Evolutionary conservation across 257 asterid genomes (phyloP).

Genomic region (Coffea canephora): DNA sequence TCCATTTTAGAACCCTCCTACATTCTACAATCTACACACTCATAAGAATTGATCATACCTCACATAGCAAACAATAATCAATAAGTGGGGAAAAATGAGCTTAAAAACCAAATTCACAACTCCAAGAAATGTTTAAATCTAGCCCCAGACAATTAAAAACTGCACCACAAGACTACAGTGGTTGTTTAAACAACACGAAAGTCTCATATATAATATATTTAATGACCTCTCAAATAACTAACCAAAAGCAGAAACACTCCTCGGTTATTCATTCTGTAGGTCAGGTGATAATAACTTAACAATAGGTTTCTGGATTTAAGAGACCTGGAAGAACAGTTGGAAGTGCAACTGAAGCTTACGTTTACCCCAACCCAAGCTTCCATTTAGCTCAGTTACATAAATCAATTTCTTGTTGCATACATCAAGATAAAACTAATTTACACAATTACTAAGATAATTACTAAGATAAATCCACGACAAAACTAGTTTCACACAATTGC

Average conservation of each 20-base stretch:
- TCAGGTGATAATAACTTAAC: not conserved
- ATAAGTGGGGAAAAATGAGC: not conserved
- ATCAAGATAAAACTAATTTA: too few species aligned
- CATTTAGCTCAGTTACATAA: not conserved
- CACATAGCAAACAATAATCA: slow-evolving; percentile 9
- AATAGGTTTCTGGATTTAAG: not conserved
- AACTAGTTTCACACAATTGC: too few species aligned
- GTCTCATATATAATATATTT: not conserved
- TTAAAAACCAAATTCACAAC: not conserved
- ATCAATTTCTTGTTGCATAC: not conserved
- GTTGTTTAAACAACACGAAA: not conserved
- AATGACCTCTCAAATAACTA: not conserved
- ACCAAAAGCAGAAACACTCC: not conserved
- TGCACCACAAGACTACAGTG: not conserved
- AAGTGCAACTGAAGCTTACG: not conserved
- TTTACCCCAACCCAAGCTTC: not conserved
- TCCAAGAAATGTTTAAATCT: not conserved
- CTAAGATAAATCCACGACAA: too few species aligned
- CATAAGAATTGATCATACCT: slow-evolving; percentile 12
- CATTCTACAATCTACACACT: slow-evolving; percentile 88
- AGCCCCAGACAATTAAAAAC: not conserved
- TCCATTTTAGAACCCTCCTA: slow-evolving; percentile 96
- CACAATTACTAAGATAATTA: too few species aligned
- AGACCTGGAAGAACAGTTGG: not conserved
- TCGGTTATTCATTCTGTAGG: not conserved